phyloP scores from a whole-genome alignment of 2,329 filamentous ascomycete species.

The Leptographium galeiforme region DNA sequence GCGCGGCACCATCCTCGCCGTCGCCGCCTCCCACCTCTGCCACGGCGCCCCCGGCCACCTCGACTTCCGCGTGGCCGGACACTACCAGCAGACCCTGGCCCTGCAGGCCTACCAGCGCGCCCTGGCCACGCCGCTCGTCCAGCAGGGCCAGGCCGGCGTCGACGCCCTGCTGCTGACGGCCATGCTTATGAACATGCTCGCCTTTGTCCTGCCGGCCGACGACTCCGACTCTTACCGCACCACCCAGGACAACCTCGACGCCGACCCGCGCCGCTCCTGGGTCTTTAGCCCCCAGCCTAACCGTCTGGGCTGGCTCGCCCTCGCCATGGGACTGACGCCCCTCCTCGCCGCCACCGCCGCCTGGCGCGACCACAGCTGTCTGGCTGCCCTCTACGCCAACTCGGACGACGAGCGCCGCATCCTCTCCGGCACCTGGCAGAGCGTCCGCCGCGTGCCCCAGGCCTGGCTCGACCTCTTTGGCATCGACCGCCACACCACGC shows the following conservation, averaged over 20 bases:
- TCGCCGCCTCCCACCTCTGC: constrained; percentile 11
- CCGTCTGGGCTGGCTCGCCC: constrained; percentile 12
- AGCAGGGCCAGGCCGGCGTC: constrained; percentile 10
- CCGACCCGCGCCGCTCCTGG: constrained; percentile 12
- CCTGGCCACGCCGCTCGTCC: constrained; percentile 9
- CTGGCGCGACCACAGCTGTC: constrained; percentile 8
- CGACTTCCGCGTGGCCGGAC: constrained; percentile 10
- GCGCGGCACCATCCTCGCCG: constrained; percentile 10
- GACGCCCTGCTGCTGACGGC: constrained; percentile 13
- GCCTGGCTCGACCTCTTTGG: constrained; percentile 12
- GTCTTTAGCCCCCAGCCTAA: constrained; percentile 12
- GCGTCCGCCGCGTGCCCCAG: constrained; percentile 9
- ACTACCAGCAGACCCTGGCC: constrained; percentile 13
- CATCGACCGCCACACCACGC: constrained; percentile 2
- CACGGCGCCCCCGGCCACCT: constrained; percentile 8
- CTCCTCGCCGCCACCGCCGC: constrained; percentile 10
- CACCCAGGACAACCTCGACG: constrained; percentile 5
- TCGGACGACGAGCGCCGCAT: constrained; percentile 10
- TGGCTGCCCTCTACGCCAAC: constrained; percentile 9
- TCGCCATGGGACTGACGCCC: constrained; percentile 11
- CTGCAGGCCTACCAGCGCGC: constrained; percentile 10
- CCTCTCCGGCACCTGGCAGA: constrained; percentile 10
- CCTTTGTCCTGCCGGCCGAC: constrained; percentile 12
- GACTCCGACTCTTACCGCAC: constrained; percentile 1
- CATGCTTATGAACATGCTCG: constrained; percentile 14